A percentile compares a stretch with the other conserved stretches of the same genome.
Conservation (phyloP, 768 basidiomycete genomes). For the Daedaleopsis sinensis region DNA sequence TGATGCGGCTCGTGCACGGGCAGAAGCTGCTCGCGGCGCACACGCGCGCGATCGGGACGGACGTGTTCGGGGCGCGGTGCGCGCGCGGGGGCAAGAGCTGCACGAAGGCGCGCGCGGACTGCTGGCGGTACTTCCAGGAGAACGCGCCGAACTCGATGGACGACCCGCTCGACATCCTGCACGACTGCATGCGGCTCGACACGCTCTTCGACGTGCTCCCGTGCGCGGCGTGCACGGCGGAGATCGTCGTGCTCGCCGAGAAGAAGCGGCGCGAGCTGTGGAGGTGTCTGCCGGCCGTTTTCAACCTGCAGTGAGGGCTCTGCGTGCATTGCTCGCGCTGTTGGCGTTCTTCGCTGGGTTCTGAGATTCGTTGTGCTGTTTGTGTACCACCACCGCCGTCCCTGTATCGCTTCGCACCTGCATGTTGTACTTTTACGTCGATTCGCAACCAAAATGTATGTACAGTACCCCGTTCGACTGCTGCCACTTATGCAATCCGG, state of each 20-base stretch:
- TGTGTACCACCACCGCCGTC: not conserved
- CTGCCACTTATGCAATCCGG: too few species aligned
- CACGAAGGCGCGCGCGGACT: conserved; percentile 30
- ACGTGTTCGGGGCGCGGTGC: conserved; percentile 31
- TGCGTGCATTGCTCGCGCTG: too few species aligned
- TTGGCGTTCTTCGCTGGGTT: not conserved
- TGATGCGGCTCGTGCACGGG: conserved; percentile 34
- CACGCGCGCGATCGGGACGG: conserved; percentile 32
- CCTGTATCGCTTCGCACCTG: not conserved
- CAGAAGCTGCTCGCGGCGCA: conserved; percentile 33
- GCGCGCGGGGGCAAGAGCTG: conserved; percentile 29
- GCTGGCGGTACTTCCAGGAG: conserved; percentile 37
- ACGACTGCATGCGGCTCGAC: conserved; percentile 31
- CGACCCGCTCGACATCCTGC: conserved; percentile 33
- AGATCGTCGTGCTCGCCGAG: conserved; percentile 29
- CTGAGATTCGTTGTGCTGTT: not conserved
- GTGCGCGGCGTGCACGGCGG: conserved; percentile 28
- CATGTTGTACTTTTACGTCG: not conserved
- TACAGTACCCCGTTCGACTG: too few species aligned
- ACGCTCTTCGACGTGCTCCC: conserved; percentile 33
- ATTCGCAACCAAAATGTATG: too few species aligned
- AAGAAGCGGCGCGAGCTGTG: conserved; percentile 33
- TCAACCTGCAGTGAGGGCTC: conserved; percentile 25
- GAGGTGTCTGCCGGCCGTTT: conserved; percentile 32
- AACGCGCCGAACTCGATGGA: conserved; percentile 35